Conservation (phyloP, 2,329 filamentous ascomycete species). For the Monilinia fructicola region DNA sequence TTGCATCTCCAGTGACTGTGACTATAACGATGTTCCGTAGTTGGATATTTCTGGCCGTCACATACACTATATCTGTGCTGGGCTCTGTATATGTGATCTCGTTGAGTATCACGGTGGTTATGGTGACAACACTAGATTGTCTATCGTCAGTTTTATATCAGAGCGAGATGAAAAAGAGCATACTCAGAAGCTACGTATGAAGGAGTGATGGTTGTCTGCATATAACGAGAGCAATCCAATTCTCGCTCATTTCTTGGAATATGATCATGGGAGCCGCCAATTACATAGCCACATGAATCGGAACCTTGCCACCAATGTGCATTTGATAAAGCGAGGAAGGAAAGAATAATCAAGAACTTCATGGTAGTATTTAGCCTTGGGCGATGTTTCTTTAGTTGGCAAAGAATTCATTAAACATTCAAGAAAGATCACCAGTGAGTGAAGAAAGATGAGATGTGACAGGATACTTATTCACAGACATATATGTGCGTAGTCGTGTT, state of each 20-base stretch:
- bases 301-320: slow-evolving; percentile 13
- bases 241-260: slow-evolving; percentile 12
- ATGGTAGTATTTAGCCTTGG: background rate
- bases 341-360: background rate
- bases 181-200: slow-evolving; percentile 14
- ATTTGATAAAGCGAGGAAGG: slow-evolving; percentile 3
- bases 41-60: background rate
- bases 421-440: background rate
- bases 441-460: background rate
- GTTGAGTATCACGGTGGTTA: background rate
- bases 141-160: background rate
- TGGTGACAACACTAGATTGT: background rate
- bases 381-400: background rate
- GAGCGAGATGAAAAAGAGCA: background rate
- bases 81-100: slow-evolving; percentile 10
- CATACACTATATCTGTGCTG: slow-evolving; percentile 11
- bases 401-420: background rate
- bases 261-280: slow-evolving; percentile 7
- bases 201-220: slow-evolving; percentile 7
- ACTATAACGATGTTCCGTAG: background rate
- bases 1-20: background rate
- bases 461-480: background rate
- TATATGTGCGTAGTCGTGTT: background rate
- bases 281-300: slow-evolving; percentile 1
- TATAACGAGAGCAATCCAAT: slow-evolving; percentile 14